Evolutionary conservation across 129 eudicot genomes (phyloP).

Genomic region (Flaveria brownii): DNA sequence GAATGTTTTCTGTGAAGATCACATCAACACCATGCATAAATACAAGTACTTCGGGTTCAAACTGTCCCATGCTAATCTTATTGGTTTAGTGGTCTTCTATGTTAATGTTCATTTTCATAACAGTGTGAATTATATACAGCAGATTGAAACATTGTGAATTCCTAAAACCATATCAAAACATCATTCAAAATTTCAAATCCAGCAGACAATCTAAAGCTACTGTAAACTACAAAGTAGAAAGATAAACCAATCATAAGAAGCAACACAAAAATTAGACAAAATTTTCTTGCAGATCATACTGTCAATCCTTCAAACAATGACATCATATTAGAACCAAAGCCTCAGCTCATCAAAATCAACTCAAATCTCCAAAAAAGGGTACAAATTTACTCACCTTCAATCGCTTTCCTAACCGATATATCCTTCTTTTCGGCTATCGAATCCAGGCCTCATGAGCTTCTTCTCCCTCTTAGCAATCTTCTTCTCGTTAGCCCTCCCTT

Average conservation of each 20-base stretch:
- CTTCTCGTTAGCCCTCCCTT: conserved; percentile 66
- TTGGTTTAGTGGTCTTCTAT: too few species aligned
- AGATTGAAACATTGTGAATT: background rate
- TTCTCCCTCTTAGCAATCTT: conserved; percentile 97
- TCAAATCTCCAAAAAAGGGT: conserved; percentile 16
- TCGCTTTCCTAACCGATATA: conserved; percentile 48
- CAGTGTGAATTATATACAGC: too few species aligned
- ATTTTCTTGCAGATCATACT: background rate
- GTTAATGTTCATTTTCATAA: too few species aligned
- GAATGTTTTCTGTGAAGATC: too few species aligned
- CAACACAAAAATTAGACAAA: background rate
- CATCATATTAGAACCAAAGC: background rate
- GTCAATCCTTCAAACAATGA: conserved; percentile 10
- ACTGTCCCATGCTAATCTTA: too few species aligned
- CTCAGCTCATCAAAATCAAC: conserved; percentile 12
- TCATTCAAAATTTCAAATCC: background rate
- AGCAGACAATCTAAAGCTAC: background rate
- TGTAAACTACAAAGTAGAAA: background rate
- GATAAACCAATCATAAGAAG: background rate
- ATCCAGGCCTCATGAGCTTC: conserved; percentile 98
- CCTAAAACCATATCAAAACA: background rate
- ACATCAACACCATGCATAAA: too few species aligned
- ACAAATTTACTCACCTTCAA: conserved; percentile 20
- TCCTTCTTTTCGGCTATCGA: conserved; percentile 87
- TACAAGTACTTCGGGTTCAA: too few species aligned